Base-by-base conservation (phyloP, 2,329 filamentous ascomycete species). In the Penicillium decumbens region DNA sequence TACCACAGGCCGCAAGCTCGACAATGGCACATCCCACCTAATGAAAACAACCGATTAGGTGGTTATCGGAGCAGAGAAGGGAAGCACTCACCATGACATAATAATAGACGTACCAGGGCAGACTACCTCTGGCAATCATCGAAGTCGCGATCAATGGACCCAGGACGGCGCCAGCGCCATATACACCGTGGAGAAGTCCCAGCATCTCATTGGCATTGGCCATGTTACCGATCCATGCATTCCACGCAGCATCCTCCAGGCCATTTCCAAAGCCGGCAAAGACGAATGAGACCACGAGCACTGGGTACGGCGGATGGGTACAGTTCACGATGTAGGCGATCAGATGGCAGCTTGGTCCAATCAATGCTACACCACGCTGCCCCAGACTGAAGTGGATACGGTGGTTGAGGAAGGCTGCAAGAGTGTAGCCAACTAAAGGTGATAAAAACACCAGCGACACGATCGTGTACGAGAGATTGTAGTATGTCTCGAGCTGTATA, bases 41-140 rank as follows among this genome's bases (percentile, higher is more conserved):
- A 41, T 9, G 8, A 18, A 45, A 25, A 4, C 5, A 3, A n/a
- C 20, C 25, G 2, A 25, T n/a, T 15, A 39, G 8, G 7, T 10
- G 8, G 43, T 27, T 7, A 18, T n/a, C 7, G 18, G n/a, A 10
- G 25, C 5, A 9, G 10, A 18, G 7, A 7, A 8, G 18, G 7
- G n/a, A 20, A 35, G 15, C 1, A 43, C 77, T 54, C 61, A 86
- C 81, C 83, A 90, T 87, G 48, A 89, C 70, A 63, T 89, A 89
- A 68, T 88, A 92, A 67, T 86, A 91, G 9, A 75, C 75, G 59
- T 84, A 89, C 88, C 88, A 93, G 0, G 74, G 73, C 43, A 85
- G 63, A 3, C 72, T 57, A 0, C 72, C 81, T 55, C 81, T 82
- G 0, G 84, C 82, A 30, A 91, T 80, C 80, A 92, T 83, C 4